Evolutionary conservation across 345 rosid genomes (phyloP), one percentile per base, ranked within the genome.

Genomic region (Physaria fendleri): DNA sequence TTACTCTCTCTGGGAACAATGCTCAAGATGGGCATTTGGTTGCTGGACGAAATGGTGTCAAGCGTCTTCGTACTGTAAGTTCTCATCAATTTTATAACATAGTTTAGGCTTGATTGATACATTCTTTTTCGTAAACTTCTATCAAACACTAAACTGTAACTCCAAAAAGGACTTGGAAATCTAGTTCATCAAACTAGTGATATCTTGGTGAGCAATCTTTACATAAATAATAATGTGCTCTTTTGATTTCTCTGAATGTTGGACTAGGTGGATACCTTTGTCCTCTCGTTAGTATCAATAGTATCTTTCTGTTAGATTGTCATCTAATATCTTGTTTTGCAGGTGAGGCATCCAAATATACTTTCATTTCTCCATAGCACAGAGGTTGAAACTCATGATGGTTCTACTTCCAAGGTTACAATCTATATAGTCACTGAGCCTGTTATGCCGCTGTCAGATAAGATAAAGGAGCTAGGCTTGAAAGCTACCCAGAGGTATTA

Each of bases 261-360:
- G 27, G 27, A 24, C 27, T 24, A 3, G 27, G 5, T 24, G 27
- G 27, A 3, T 24, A 38, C n/a, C 28, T 28, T 54, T 62, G 37
- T 38, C 39, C 15, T 58, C 28, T 59, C 41, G 24, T 16, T 8
- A 35, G 33, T 35, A 27, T 41, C 41, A 9, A 50, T 60, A 7
- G 46, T 32, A 51, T 32, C 32, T 35, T 27, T 44, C 8, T 35
- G 42, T 43, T 44, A 60, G 12, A 16, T 45, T 22, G 12, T 61
- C 62, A 44, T 47, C 3, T 54, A 24, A 23, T 44, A 59, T 44
- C 47, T 12, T 3, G 28, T 64, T 69, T 66, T 71, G 20, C 81
- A 93, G 99, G 99, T 87, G 55, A 85, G 99, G 72, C 99, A 93
- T 81, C 99, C 99, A 25, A 93, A 87, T 72, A 83, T 93, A 65